These are phyloP conservation scores for Thielaviopsis cerberus DNA, from an alignment of 2,329 filamentous ascomycete genomes.

Conservation along the genomic window DNA sequence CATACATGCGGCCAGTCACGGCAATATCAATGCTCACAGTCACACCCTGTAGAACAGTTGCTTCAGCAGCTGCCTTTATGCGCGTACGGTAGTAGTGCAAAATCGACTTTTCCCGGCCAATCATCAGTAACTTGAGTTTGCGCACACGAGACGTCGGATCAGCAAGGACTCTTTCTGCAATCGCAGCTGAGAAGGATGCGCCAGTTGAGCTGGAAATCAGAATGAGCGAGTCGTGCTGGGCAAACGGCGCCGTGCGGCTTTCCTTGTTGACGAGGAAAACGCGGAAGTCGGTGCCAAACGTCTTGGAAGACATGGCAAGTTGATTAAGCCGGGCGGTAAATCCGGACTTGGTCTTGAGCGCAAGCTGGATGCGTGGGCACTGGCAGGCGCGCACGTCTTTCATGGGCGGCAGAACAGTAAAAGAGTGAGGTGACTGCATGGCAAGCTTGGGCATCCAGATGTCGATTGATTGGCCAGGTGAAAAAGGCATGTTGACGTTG, in stretches of 20 bases:
- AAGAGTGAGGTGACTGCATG: conserved; percentile 37
- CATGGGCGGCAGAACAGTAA: conserved; percentile 39
- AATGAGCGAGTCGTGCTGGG: conserved; percentile 39
- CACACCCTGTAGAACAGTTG: conserved; percentile 24
- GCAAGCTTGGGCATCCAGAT: conserved; percentile 40
- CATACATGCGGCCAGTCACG: conserved; percentile 7
- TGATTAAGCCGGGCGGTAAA: conserved; percentile 36
- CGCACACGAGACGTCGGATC: conserved; percentile 22
- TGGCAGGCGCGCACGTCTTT: conserved; percentile 30
- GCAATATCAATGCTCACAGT: conserved; percentile 3
- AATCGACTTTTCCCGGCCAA: conserved; percentile 34
- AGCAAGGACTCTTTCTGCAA: conserved; percentile 28
- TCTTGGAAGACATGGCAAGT: conserved; percentile 23
- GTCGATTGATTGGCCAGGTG: conserved; percentile 40
- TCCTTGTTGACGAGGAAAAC: conserved; percentile 38
- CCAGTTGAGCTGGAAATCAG: conserved; percentile 44
- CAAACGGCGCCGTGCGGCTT: conserved; percentile 35
- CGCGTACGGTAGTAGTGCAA: conserved; percentile 27
- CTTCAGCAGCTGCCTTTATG: conserved; percentile 21
- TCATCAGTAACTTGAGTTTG: conserved; percentile 26
- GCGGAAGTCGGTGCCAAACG: conserved; percentile 19
- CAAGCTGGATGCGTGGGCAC: conserved; percentile 41
- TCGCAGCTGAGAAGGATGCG: conserved; percentile 40
- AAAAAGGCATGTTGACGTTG: conserved; percentile 39
- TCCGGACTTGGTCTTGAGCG: conserved; percentile 36